Evolutionary conservation across 768 basidiomycete species (phyloP).

Genomic region (Russula vinacea): DNA sequence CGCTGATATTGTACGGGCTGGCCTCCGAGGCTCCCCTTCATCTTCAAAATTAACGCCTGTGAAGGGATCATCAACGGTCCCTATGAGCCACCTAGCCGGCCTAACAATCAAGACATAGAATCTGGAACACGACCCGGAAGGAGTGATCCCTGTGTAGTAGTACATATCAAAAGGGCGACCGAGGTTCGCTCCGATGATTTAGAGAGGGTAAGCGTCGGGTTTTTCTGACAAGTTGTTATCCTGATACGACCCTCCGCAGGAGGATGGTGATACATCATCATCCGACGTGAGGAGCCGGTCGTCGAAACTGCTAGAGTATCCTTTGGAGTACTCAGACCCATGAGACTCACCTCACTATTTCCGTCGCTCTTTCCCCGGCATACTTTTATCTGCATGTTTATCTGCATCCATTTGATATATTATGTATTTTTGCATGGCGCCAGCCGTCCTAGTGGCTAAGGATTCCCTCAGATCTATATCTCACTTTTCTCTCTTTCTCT

Average conservation of each 20-base stretch:
- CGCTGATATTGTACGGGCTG: constrained; percentile 16
- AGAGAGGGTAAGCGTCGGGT: neutral
- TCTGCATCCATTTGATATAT: neutral
- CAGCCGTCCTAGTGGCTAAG: neutral
- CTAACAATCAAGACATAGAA: neutral
- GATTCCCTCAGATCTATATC: neutral
- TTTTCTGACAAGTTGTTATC: neutral
- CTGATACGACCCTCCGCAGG: neutral
- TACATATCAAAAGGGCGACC: constrained; percentile 14
- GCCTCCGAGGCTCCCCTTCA: neutral
- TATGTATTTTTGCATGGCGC: neutral
- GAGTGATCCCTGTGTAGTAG: neutral
- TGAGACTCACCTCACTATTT: neutral
- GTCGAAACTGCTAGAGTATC: neutral
- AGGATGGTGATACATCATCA: neutral
- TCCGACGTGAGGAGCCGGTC: neutral
- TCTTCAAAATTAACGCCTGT: neutral
- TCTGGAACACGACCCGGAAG: neutral
- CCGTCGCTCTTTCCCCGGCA: no score
- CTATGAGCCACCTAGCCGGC: neutral
- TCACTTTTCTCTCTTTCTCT: no score
- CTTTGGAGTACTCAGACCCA: neutral
- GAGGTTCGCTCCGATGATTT: constrained; percentile 7
- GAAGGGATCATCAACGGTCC: constrained; percentile 8
- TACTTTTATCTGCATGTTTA: neutral